phyloP scores from a whole-genome alignment of 2,329 filamentous ascomycete genomes.

The Gaeumannomyces sp. region DNA sequence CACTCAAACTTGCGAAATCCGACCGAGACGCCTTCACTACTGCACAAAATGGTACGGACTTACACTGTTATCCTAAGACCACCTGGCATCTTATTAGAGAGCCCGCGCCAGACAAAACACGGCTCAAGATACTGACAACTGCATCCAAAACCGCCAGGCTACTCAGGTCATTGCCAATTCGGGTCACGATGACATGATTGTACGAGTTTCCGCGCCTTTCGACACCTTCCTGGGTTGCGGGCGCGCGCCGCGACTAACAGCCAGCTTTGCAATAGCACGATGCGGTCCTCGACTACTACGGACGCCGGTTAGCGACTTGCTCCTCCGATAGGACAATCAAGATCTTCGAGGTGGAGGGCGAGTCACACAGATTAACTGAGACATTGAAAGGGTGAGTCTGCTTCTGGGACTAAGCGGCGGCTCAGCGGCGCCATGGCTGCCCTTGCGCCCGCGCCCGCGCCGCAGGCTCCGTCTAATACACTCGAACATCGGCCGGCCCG shows the following conservation, averaged over 20 bases:
- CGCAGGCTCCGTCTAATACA: neutral
- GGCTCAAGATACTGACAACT: neutral
- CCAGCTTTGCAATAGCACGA: constrained; percentile 61
- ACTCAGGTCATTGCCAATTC: constrained; percentile 76
- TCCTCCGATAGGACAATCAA: constrained; percentile 98
- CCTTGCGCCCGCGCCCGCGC: neutral
- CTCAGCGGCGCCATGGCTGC: neutral
- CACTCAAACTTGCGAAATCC: no score
- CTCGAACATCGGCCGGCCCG: neutral
- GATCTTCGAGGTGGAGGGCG: constrained; percentile 96
- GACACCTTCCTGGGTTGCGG: neutral
- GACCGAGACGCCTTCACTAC: no score
- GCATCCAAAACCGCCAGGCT: constrained; percentile 24
- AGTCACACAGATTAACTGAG: constrained; percentile 81
- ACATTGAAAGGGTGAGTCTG: constrained; percentile 79
- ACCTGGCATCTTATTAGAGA: no score
- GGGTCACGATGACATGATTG: constrained; percentile 99
- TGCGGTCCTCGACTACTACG: constrained; percentile 97
- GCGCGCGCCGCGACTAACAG: constrained; percentile 13
- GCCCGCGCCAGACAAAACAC: no score
- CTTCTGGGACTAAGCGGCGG: neutral
- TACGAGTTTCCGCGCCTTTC: constrained; percentile 43
- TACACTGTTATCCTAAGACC: no score
- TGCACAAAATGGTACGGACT: no score
- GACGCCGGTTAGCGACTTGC: constrained; percentile 90